Evolutionary conservation across 192 early-diverging fungal genomes (phyloP), one percentile per base, ranked within the genome.

Genomic region (Gaertneriomyces semiglobifer): DNA sequence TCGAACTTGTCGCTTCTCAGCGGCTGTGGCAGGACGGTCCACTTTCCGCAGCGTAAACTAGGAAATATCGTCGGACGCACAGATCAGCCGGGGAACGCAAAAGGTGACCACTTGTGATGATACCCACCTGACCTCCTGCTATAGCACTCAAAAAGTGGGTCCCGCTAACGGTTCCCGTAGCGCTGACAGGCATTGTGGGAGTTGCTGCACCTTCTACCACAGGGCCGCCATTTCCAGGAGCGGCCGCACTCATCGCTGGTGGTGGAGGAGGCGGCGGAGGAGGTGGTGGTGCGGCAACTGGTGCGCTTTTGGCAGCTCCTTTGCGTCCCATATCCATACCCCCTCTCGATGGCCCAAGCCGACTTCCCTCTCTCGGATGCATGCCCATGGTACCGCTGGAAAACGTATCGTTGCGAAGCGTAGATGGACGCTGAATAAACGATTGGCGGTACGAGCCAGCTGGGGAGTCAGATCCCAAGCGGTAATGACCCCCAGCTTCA

Each of bases 1-100:
- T 16, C 70, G 62, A n/a, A 40, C 65, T 46, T 62, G 70, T 12
- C 50, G 43, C 59, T 53, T 39, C 47, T 57, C 18, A 25, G 59
- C 53, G 9, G 33, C 68, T 6, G 68, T 55, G 12, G 46, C 60
- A 43, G 58, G 67, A 33, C 44, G 41, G 33, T 58, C 70, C 20
- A 72, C 67, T 50, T 80, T 80, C 16, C 58, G 51, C 51, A 80
- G 47, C 19, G 65, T 54, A 57, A 80, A 80, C 79, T 78, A 52
- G 7, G 33, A 18, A 14, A 12, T n/a, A 0, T 2, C 6, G 2
- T 55, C 62, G 44, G 39, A 19, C 44, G 11, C 55, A 20, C 14
- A 57, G 11, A 20, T 25, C 1, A 14, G 25, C 55, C 55, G 55
- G n/a, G n/a, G 3, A 11, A 11, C n/a, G 25, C 25, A 33, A 16